Evolutionary conservation across 2,329 filamentous ascomycete genomes (phyloP), one percentile per base, ranked within the genome.

Genomic region (Penicillium aurantiogriseum): DNA sequence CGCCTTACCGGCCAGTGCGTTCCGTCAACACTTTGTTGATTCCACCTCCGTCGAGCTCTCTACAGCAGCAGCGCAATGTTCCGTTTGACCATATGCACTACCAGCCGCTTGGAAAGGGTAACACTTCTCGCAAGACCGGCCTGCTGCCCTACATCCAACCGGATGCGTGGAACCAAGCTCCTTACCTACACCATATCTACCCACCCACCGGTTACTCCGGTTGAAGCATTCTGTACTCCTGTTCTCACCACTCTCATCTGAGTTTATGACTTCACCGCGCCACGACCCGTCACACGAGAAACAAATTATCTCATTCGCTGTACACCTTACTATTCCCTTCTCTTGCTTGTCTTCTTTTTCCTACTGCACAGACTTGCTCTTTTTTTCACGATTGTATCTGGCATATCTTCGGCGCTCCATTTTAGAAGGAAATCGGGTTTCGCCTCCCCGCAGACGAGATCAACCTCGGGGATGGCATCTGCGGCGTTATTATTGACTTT

Each of bases 21-120:
- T 85, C 91, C 59, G 91, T 97, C 58, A 92, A 94, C 65, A 96
- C 91, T 0, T 83, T 97, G n/a, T 81, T 97, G 31, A 91, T 94
- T 57, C 92, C 92, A 33, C 91, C 92, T 7, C 90, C 92, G 0
- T 89, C 90, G 25, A 83, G 86, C 9, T 91, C 91, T 8, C 83
- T 95, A 61, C 88, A 93, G 62, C 84, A 89, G 65, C 88, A 91
- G 70, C 79, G 90, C 69, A 84, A 72, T 76, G 79, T 80, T 53
- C 77, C 83, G 47, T 86, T 89, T 51, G 82, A 85, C 59, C 84
- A 92, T 76, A 92, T 95, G 88, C 88, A 93, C 72, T 90, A 94
- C 69, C 88, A 92, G 63, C 88, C 89, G 9, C 76, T 93, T 5
- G 88, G 89, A 9, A 86, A 89, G 69, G 80, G 85, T 33, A 81